Evolutionary conservation across 768 basidiomycete genomes (phyloP).

Genomic region (Xerocomus spinulosus): DNA sequence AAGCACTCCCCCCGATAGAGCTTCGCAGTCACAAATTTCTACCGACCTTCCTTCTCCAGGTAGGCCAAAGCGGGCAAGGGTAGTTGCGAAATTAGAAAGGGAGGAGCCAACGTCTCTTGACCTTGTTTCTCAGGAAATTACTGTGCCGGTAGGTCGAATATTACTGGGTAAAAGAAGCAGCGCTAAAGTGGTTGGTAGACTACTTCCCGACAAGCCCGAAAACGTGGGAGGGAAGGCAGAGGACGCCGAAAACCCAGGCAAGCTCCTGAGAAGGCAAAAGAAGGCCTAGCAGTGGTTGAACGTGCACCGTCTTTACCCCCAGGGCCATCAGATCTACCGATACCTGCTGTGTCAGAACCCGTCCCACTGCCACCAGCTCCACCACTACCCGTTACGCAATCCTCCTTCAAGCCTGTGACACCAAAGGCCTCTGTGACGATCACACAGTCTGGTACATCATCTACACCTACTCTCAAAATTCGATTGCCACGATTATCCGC

Average conservation of each 20-base stretch:
- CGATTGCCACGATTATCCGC: slow-evolving; percentile 30
- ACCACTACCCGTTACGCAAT: slow-evolving; percentile 8
- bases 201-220: slow-evolving; percentile 10
- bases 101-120: slow-evolving; percentile 15
- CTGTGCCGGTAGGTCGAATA: slow-evolving; percentile 17
- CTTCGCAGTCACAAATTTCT: slow-evolving; percentile 13
- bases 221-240: slow-evolving; percentile 12
- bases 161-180: not conserved
- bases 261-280: slow-evolving; percentile 16
- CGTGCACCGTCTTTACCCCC: slow-evolving; percentile 16
- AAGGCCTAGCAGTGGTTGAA: slow-evolving; percentile 3
- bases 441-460: slow-evolving; percentile 29
- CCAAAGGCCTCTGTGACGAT: slow-evolving; percentile 34
- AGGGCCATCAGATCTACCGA: slow-evolving; percentile 4
- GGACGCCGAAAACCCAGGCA: slow-evolving; percentile 23
- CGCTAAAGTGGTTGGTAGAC: slow-evolving; percentile 10
- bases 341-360: slow-evolving; percentile 16
- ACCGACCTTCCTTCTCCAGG: slow-evolving; percentile 21
- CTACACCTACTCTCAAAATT: slow-evolving; percentile 34
- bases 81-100: slow-evolving; percentile 25
- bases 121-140: not conserved
- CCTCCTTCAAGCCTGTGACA: slow-evolving; percentile 23
- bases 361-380: slow-evolving; percentile 4
- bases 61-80: slow-evolving; percentile 30
- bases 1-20: slow-evolving; percentile 6